Base-by-base conservation (phyloP, 345 rosid species). In the Citrus sp. region DNA sequence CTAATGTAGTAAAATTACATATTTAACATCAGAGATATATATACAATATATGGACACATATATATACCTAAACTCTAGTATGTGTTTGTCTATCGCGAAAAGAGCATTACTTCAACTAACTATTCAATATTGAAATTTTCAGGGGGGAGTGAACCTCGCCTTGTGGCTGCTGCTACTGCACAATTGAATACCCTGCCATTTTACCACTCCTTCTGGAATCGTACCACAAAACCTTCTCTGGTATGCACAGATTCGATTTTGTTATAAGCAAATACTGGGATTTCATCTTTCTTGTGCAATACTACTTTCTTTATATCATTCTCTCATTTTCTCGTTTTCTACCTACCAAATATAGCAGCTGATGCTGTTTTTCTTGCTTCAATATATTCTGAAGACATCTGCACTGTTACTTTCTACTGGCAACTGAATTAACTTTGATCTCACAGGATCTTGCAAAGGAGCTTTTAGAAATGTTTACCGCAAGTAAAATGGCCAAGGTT, bases 201-300 rank as follows among this genome's bases (percentile, higher is more conserved):
- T 84, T 96, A 96, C 82, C 99, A 96, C 80, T 96, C 98, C 22
- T 96, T 96, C 82, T 92, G 98, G 98, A 96, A 96, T 84, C 95
- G 95, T 76, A 94, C 98, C 25, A 96, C 98, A 72, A 92, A 89
- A 77, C 99, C 99, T 32, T 92, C 99, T 77, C 77, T 96, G 98
- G 98, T 96, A 90, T 62, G 78, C 19, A 32, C 55, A 25, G 0
- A 35, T 71, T 72, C 70, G 38, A 73, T 68, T 40, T 14, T 79
- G 40, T 55, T 35, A 28, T 73, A 27, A 58, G 30, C 64, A 65
- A 60, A 24, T 16, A 7, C n/a, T 25, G 65, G 35, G 24, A 24
- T 32, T 62, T 2, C 16, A 73, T 63, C 51, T 32, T 37, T 24
- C 65, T 72, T 49, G 10, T 28, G 72, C 28, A 55, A 5, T 75